Conservation (phyloP, 441 rosid species). For the Arabidopsis hybrid region DNA sequence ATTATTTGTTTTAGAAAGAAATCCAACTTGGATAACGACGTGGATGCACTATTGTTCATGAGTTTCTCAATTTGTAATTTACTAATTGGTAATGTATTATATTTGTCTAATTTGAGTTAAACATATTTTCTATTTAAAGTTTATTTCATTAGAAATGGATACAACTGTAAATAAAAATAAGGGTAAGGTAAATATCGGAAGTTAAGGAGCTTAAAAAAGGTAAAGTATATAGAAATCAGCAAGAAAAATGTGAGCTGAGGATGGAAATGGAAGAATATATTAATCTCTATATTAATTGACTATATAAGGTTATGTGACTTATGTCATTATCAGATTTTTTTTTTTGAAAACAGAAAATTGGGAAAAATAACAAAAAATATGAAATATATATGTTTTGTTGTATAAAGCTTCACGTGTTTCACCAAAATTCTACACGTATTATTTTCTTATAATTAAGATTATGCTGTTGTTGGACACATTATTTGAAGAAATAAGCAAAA, state of each 20-base stretch:
- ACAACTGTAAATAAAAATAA: neutral
- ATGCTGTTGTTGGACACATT: neutral
- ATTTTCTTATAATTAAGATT: neutral
- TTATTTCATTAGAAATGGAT: neutral
- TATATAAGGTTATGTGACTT: neutral
- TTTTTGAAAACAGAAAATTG: neutral
- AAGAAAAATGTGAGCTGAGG: neutral
- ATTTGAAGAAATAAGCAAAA: neutral
- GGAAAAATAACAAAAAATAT: neutral
- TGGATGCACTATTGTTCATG: constrained; percentile 30
- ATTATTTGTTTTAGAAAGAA: neutral
- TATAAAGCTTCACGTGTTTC: neutral
- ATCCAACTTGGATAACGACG: constrained; percentile 41
- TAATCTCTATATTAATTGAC: neutral
- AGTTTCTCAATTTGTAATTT: neutral
- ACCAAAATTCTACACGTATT: neutral
- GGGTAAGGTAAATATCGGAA: neutral
- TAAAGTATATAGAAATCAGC: neutral
- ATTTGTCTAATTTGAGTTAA: neutral
- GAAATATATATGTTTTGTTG: neutral
- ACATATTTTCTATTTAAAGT: neutral
- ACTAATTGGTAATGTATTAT: constrained; percentile 1
- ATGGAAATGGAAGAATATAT: neutral
- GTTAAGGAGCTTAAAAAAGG: neutral
- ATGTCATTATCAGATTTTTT: neutral